Base-by-base conservation (phyloP, 768 basidiomycete species). In the Macrolepiota albuminosa region DNA sequence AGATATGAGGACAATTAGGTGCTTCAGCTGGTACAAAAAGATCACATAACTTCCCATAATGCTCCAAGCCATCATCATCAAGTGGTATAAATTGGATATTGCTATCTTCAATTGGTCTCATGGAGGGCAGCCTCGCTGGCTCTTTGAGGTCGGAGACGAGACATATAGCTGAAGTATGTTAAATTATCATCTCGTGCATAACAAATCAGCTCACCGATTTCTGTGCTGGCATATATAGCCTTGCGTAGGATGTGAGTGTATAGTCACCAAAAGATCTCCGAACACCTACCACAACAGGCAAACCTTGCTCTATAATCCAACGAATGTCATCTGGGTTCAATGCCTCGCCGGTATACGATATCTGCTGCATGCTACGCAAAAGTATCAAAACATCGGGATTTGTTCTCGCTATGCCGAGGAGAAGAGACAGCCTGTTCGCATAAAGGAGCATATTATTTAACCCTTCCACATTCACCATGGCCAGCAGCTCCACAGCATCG, bases 401-500 rank as follows among this genome's bases (percentile, higher is more conserved):
- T 3, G 36, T 39, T 43, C 51, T 49, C 40, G 60, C 55, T 1
- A 61, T 37, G 29, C 21, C 42, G 18, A 61, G 37, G 24, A 61
- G 51, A 14, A 49, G 36, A 24, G 60, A 57, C n/a, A 61, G 8
- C 37, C 56, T 33, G 36, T 24, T 33, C 16, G 51, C 56, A 46
- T 52, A 61, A 4, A 61, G 36, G 18, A 57, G 42, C 37, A 61
- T 53, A n/a, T 61, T 61, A 36, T 61, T 61, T 2, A 61, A 52
- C 29, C 60, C 60, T 29, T 54, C 45, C 13, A 18, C 24, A 2
- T 46, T 50, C 8, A 53, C 43, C 60, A 61, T 61, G 21, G 56
- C 51, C 21, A 61, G 31, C 14, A 61, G 45, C 51, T 61, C 60
- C 1, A 18, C 29, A 2, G 60, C 51, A 10, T 61, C 60, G 8